phyloP scores from a whole-genome alignment of 2,329 filamentous ascomycete genomes.

The Cryoendolithus antarcticus region DNA sequence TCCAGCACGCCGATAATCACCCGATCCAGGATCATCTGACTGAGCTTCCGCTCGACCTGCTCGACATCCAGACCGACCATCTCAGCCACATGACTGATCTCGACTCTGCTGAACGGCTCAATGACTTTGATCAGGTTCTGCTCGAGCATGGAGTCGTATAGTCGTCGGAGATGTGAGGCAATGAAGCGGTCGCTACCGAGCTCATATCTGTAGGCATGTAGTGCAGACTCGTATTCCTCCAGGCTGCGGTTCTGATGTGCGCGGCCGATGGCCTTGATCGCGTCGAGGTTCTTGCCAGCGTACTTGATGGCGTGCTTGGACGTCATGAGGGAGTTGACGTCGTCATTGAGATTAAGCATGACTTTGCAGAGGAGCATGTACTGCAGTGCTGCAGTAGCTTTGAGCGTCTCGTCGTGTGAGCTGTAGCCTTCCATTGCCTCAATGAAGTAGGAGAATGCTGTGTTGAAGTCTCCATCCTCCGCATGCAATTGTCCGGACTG shows the following conservation, averaged over 20 bases:
- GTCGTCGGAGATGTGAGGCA: slow-evolving; percentile 83
- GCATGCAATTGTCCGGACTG: slow-evolving; percentile 98
- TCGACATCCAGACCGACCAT: slow-evolving; percentile 94
- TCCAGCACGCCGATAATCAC: slow-evolving; percentile 96
- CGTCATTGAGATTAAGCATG: slow-evolving; percentile 94
- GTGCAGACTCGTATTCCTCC: slow-evolving; percentile 90
- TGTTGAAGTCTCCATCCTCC: slow-evolving; percentile 98
- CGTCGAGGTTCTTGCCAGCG: slow-evolving; percentile 87
- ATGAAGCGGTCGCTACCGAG: slow-evolving; percentile 92
- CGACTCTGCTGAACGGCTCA: slow-evolving; percentile 92
- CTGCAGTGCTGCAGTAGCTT: slow-evolving; percentile 93
- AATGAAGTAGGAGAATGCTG: slow-evolving; percentile 97
- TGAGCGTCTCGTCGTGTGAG: slow-evolving; percentile 72
- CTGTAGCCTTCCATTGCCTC: slow-evolving; percentile 96
- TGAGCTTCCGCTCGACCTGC: slow-evolving; percentile 95
- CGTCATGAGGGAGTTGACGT: slow-evolving; percentile 87
- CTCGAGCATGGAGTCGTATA: slow-evolving; percentile 98
- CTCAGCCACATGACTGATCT: slow-evolving; percentile 92
- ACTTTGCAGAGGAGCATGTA: slow-evolving; percentile 99
- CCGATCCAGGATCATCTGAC: slow-evolving; percentile 99
- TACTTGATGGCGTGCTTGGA: slow-evolving; percentile 97
- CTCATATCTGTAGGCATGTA: slow-evolving; percentile 84
- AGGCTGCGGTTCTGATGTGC: slow-evolving; percentile 91
- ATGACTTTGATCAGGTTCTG: slow-evolving; percentile 99
- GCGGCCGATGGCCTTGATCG: slow-evolving; percentile 96